Base-by-base conservation (phyloP, 2,329 filamentous ascomycete species). In the Fusarium circinatum region DNA sequence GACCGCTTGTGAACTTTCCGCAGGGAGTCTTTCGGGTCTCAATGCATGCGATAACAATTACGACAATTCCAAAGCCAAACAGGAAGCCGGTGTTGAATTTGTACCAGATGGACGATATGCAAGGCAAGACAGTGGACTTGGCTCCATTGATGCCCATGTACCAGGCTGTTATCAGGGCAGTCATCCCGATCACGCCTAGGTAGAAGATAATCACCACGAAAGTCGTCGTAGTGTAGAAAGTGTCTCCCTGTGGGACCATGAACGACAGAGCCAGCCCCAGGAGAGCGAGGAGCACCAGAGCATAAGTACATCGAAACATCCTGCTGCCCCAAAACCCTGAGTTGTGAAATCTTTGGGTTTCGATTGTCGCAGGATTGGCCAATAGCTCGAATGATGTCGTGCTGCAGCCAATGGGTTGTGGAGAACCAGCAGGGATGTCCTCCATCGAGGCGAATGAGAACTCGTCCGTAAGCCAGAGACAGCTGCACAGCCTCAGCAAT, bases 1-100 rank as follows among this genome's bases (percentile, higher is more conserved):
- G 32, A 5, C 67, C 67, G 2, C 67, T 71, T 4, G 68, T 71
- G 26, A 61, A 71, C 2, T 70, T 71, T 57, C 68, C 68, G 8
- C 68, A 71, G 0, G 66, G 66, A 4, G 68, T 71, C 22, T 57
- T 70, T 3, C 66, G 56, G 0, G 68, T 71, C 30, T 71, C 68
- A 1, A 71, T 47, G 3, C 66, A 70, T 3, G 68, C 61, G 17
- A 71, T 60, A 0, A 38, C 15, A 18, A 71, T 54, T 4, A 61
- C 18, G 7, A 44, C 30, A 14, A 66, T 36, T 4, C 42, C 60
- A 5, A 58, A 48, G 4, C 51, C 45, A 7, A 55, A 20, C 0
- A 70, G 0, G 0, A 55, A 4, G 1, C 52, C 58, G 0, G 65
- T 70, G 12, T 70, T 69, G 4, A 70, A 32, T 12, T 70, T 70